These are phyloP conservation scores for Tubosaeta brunneosetosa DNA, from an alignment of 768 basidiomycete species.

Conservation along the genomic window DNA sequence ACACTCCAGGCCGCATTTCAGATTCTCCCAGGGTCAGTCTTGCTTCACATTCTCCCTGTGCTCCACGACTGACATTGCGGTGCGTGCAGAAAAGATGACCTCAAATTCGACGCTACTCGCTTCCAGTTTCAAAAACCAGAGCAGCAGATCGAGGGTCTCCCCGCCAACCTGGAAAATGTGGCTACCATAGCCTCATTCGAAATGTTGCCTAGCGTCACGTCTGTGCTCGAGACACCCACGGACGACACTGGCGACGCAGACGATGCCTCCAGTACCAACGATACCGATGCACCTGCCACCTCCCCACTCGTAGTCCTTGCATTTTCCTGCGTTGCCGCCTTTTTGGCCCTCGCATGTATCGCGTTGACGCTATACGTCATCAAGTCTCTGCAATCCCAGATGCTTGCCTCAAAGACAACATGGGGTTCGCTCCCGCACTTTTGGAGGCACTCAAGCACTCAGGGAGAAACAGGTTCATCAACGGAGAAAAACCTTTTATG, in stretches of 20 bases:
- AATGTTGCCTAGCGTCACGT: slow-evolving; percentile 4
- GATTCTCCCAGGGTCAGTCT: slow-evolving; percentile 34
- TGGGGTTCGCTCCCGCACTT: slow-evolving; percentile 23
- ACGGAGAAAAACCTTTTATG: not conserved
- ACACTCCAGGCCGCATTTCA: slow-evolving; percentile 35
- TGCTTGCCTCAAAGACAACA: slow-evolving; percentile 19
- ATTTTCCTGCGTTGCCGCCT: slow-evolving; percentile 24
- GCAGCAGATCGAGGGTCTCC: slow-evolving; percentile 29
- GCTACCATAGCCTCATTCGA: slow-evolving; percentile 29
- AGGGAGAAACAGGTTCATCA: not conserved
- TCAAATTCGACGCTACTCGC: slow-evolving; percentile 20
- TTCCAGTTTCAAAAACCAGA: slow-evolving; percentile 30
- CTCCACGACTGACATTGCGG: slow-evolving; percentile 11
- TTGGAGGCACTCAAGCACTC: slow-evolving; percentile 3
- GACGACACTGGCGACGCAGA: slow-evolving; percentile 20
- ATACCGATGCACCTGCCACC: not conserved
- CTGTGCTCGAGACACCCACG: slow-evolving; percentile 19
- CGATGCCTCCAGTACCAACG: slow-evolving; percentile 20
- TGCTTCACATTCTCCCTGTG: slow-evolving; percentile 5
- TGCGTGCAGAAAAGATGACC: slow-evolving; percentile 16
- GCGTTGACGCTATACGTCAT: slow-evolving; percentile 18
- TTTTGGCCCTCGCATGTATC: slow-evolving; percentile 23
- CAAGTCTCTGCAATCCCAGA: slow-evolving; percentile 14
- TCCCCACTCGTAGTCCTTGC: slow-evolving; percentile 16
- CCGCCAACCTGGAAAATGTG: slow-evolving; percentile 23